Base-by-base conservation (phyloP, 106 monocot species). In the Alisma plantagoaquatica region DNA sequence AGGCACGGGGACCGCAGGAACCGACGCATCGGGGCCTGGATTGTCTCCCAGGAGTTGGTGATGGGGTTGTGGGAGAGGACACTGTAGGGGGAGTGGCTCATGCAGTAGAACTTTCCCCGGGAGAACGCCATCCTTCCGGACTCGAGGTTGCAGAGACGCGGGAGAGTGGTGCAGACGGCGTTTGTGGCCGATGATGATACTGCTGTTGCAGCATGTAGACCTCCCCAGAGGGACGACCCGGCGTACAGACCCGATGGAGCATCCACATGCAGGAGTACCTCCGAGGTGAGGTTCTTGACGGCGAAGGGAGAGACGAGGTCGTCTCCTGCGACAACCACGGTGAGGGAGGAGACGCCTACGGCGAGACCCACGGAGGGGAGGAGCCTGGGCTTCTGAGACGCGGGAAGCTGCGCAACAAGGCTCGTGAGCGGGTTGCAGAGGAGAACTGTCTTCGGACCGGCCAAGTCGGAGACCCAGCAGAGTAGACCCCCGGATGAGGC, bases 281-380 rank as follows among this genome's bases (percentile, higher is more conserved):
- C 96, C 1, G 84, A 59, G 8, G 89, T 77, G 25, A 96, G 68
- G 66, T 96, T 96, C 76, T 96, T 96, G 48, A 93, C 93, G 7
- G 93, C 82, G 64, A 80, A 93, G 14, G 79, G 87, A 30, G 93
- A 93, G 43, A 93, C 77, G 31, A 93, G 76, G 49, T 93, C 87
- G 22, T 93, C 93, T 1, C 87, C 93, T 15, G 93, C 93, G 14
- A 93, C 54, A 30, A 87, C 60, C 3, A 69, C 63, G 56, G 50
- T 69, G 65, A 93, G 45, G 27, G 80, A 79, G 1, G 82, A 59
- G 5, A 63, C 43, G 2, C 53, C 55, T 3, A 64, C 72, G 23
- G 80, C 53, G 59, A 93, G 63, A 8, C 93, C 93, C 21, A 77
- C 60, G 11, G 93, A 79, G 4, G 93, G 93, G 58, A 64, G 72